Base-by-base conservation (phyloP, 1,284 basidiomycete species). In the Rugiboletus extremiorientalis region DNA sequence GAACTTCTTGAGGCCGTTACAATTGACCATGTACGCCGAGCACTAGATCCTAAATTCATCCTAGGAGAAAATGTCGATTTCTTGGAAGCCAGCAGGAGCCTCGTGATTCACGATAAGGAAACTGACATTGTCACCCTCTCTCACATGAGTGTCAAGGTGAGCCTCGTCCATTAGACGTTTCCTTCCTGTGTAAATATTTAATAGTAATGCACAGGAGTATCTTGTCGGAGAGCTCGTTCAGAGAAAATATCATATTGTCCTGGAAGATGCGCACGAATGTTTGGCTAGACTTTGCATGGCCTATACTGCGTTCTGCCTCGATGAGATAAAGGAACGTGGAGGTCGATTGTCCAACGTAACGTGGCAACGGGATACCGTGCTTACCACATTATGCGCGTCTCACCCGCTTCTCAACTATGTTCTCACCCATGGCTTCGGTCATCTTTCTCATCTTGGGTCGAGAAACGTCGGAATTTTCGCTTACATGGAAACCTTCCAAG, bases 111-210 rank as follows among this genome's bases (percentile, higher is more conserved):
- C 12, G 6, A 62, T 9, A 6, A 38, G 11, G 48, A 58, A 11
- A 51, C 59, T 0, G 60, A 60, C 16, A 43, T 50, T 1, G 10
- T 60, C 12, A 25, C 60, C 1, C 60, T 60, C 6, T 62, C 60
- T 28, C 60, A 63, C 12, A 59, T 62, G 56, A 63, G 59, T 50
- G 60, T 60, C 27, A 60, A 50, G 46, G 60, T 60, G 31, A 33
- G 48, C 23, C 23, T 8, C 10, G 7, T 22, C 18, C 50, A 16
- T 16, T 18, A 2, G 15, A 16, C 1, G 0, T 9, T n/a, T 12
- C 30, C 36, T 20, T 28, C 11, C 5, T 20, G n/a, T 6, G 18
- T n/a, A 33, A n/a, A 4, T 3, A 5, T 18, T 60, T 25, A 40
- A 11, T 3, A 34, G 4, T 3, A 15, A n/a, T 7, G 10, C 31